These are phyloP conservation scores for Lunularia cruciata DNA, from an alignment of 225 moss, liverwort and hornwort genomes.

Conservation along the genomic window DNA sequence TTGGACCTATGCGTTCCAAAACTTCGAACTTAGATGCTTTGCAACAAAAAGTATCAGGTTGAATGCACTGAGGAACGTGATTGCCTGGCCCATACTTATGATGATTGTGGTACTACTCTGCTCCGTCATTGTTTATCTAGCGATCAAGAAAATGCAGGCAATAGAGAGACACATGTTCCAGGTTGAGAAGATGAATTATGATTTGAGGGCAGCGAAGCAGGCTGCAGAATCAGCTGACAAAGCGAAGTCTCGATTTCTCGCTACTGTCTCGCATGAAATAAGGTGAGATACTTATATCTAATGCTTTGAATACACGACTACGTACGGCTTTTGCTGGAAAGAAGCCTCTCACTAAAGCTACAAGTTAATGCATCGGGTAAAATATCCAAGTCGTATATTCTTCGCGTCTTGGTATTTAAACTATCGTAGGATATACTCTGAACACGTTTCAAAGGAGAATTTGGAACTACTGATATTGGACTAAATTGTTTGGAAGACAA, in stretches of 20 bases:
- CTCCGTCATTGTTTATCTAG: slow-evolving; percentile 67
- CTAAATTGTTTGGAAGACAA: no score
- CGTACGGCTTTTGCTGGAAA: no score
- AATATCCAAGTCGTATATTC: no score
- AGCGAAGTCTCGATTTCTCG: slow-evolving; percentile 87
- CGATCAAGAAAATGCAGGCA: slow-evolving; percentile 80
- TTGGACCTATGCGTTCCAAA: slow-evolving; percentile 59
- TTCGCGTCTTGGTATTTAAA: no score
- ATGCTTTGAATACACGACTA: no score
- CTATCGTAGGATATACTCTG: no score
- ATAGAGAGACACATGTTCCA: slow-evolving; percentile 63
- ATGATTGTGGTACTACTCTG: slow-evolving; percentile 70
- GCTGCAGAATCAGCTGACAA: slow-evolving; percentile 79
- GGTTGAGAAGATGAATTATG: slow-evolving; percentile 69
- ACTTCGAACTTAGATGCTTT: slow-evolving; percentile 51
- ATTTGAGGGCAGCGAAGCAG: slow-evolving; percentile 58
- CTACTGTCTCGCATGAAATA: slow-evolving; percentile 96
- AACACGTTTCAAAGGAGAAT: no score
- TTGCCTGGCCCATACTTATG: slow-evolving; percentile 95
- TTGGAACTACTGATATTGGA: no score
- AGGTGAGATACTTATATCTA: slow-evolving; percentile 40
- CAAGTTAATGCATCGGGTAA: no score
- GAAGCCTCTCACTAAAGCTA: no score
- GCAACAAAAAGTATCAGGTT: slow-evolving; percentile 36
- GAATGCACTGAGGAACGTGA: slow-evolving; percentile 54